Evolutionary conservation across 2,329 filamentous ascomycete species (phyloP), one percentile per base, ranked within the genome.

Genomic region (Exserohilum rostratum): DNA sequence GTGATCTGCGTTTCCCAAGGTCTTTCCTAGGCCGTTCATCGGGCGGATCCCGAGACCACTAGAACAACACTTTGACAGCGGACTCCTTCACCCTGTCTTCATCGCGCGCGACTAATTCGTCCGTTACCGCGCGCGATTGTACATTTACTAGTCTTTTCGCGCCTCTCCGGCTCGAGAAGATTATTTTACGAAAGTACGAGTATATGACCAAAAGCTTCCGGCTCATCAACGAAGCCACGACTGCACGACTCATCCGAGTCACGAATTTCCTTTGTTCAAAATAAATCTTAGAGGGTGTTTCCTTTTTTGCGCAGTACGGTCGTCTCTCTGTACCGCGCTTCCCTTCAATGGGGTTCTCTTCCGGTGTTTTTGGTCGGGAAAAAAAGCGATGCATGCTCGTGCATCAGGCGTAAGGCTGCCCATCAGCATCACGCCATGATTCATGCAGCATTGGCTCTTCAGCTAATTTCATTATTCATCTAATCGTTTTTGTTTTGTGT

Each of bases 191-290:
- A 75, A 55, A 63, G 71, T 72, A 74, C 69, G 71, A 73, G 66
- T 73, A 70, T 72, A 74, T 70, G 72, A 75, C 71, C 50, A 33
- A 37, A 40, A 56, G 59, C 51, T 64, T 49, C 42, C 45, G 60
- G 62, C 61, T 56, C 57, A 55, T 67, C 48, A 65, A 64, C 69
- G 53, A 62, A 67, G 69, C 66, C 66, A 70, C 67, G 68, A 66
- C 55, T 65, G 56, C 44, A 57, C 34, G 33, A 43, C 54, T 71
- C 64, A 72, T 54, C 49, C 50, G 40, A 53, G 42, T 69, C 50
- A 75, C 70, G 72, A 74, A 68, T 73, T 68, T 69, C 66, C 57
- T 74, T 65, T 74, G 70, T 73, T 42, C 35, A 30, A 53, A 56
- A 64, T 48, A 58, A 62, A 44, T 59, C 53, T 47, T 67, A 69